Evolutionary conservation across 163 green algal species (phyloP).

Genomic region (Chlorella variabilis): DNA sequence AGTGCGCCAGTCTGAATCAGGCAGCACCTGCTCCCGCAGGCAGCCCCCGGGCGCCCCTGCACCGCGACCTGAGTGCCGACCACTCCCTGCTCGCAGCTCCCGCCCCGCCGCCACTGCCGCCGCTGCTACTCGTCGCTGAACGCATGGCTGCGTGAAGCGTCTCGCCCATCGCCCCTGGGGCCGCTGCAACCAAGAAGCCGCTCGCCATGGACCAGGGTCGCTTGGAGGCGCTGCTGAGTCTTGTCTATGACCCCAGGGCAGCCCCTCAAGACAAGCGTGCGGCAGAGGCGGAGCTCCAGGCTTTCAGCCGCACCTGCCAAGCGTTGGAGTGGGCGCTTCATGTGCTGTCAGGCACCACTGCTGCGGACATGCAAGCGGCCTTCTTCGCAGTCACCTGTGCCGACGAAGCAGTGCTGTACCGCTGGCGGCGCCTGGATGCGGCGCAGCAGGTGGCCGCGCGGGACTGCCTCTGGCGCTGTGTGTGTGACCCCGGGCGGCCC

Average conservation of each 20-base stretch:
- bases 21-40: too few relatives aligned
- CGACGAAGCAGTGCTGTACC: neutral
- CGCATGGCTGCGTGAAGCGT: too few relatives aligned
- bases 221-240: neutral
- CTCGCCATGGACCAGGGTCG: neutral
- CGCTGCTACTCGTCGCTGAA: too few relatives aligned
- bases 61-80: too few relatives aligned
- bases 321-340: slow-evolving; percentile 20
- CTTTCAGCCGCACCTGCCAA: neutral
- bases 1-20: too few relatives aligned
- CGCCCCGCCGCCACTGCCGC: too few relatives aligned
- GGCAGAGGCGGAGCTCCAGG: slow-evolving; percentile 13
- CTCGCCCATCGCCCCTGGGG: too few relatives aligned
- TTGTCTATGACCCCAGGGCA: neutral
- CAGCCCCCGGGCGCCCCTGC: too few relatives aligned
- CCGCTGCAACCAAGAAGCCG: too few relatives aligned
- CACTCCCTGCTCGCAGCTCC: too few relatives aligned
- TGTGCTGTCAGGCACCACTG: neutral
- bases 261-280: neutral
- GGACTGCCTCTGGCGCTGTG: neutral
- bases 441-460: slow-evolving; percentile 13
- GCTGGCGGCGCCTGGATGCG: neutral
- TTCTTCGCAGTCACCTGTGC: slow-evolving; percentile 17
- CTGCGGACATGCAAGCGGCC: neutral
- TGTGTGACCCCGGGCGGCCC: neutral